phyloP scores from a whole-genome alignment of 148 eudicot genomes.

The Polygonum aviculare region DNA sequence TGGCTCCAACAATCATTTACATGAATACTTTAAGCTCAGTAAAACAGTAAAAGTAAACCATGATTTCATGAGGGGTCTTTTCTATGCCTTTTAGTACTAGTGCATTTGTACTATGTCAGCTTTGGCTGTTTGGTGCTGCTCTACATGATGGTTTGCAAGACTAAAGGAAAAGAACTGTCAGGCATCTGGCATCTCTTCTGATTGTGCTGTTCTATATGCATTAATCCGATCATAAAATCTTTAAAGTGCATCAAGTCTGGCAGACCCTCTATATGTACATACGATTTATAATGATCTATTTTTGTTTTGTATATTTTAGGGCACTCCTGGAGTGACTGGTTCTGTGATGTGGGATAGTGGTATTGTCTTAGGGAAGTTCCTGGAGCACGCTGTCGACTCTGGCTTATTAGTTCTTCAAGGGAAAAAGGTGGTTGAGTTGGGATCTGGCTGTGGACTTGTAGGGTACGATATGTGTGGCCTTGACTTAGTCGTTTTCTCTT shows the following conservation, averaged over 20 bases:
- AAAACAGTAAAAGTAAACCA: neutral
- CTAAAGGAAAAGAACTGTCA: no score
- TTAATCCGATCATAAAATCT: neutral
- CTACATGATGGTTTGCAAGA: neutral
- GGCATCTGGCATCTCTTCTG: neutral
- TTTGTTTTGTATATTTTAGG: constrained; percentile 26
- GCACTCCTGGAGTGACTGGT: constrained; percentile 90
- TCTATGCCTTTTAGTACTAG: neutral
- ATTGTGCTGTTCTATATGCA: neutral
- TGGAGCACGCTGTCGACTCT: constrained; percentile 84
- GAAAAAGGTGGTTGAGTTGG: constrained; percentile 85
- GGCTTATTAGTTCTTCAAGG: constrained; percentile 46
- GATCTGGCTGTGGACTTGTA: constrained; percentile 90
- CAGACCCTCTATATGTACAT: neutral
- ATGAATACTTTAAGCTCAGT: neutral
- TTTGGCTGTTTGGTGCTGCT: neutral
- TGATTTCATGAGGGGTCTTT: neutral
- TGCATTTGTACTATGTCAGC: neutral
- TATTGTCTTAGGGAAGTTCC: constrained; percentile 70
- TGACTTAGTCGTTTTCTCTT: constrained; percentile 1
- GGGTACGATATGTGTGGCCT: constrained; percentile 46
- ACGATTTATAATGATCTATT: neutral
- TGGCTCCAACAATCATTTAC: no score
- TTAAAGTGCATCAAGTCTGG: neutral
- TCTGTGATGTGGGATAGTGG: constrained; percentile 99